phyloP scores from a whole-genome alignment of 768 basidiomycete genomes.

The Butyriboletus loyo region DNA sequence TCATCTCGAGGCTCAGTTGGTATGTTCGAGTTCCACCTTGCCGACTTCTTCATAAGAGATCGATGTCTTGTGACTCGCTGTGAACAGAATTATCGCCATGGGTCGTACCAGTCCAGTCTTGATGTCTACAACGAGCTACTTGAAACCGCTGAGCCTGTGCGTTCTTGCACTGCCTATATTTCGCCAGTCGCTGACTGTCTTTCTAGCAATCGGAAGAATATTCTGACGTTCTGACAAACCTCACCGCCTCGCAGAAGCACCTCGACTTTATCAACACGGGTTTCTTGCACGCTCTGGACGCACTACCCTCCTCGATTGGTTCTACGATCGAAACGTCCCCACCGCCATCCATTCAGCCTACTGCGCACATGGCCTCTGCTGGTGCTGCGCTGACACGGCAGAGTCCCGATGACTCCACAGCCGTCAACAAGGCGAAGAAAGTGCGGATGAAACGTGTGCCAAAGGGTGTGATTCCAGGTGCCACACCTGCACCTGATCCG shows the following conservation, averaged over 20 bases:
- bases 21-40: constrained; percentile 35
- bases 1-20: constrained; percentile 88
- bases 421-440: constrained; percentile 43
- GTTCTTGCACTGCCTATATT: constrained; percentile 29
- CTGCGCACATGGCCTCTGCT: constrained; percentile 23
- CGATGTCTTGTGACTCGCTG: constrained; percentile 9
- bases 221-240: constrained; percentile 82
- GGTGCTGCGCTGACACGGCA: constrained; percentile 26
- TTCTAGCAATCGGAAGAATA: constrained; percentile 80
- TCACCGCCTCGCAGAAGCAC: constrained; percentile 76
- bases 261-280: constrained; percentile 78
- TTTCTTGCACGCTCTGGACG: constrained; percentile 62
- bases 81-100: constrained; percentile 71
- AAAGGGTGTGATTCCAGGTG: constrained; percentile 70
- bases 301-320: constrained; percentile 49
- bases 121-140: constrained; percentile 80
- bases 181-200: constrained; percentile 3
- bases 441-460: constrained; percentile 68
- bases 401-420: constrained; percentile 34
- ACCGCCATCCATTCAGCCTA: constrained; percentile 48
- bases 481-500: constrained; percentile 80
- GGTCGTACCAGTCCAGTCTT: constrained; percentile 68
- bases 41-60: constrained; percentile 22
- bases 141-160: constrained; percentile 72
- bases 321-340: constrained; percentile 58